phyloP scores from a whole-genome alignment of 108 stramenopile species.

The Nitzschia inconspicua region DNA sequence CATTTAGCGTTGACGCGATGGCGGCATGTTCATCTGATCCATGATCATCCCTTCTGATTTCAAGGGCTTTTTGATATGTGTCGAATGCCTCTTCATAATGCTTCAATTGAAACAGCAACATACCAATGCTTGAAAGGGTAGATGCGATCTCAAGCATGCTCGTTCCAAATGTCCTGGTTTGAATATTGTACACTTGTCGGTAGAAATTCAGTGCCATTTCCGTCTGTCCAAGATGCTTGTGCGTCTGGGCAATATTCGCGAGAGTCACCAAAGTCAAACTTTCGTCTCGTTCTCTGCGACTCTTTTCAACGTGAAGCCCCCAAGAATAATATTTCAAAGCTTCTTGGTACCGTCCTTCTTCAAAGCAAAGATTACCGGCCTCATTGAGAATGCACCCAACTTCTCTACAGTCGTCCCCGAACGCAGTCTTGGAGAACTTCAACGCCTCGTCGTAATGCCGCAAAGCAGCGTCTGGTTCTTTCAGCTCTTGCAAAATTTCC shows the following conservation, averaged over 20 bases:
- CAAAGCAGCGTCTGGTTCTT: constrained; percentile 40
- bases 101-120: constrained; percentile 48
- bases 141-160: constrained; percentile 30
- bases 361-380: constrained; percentile 62
- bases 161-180: constrained; percentile 26
- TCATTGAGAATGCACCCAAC: constrained; percentile 62
- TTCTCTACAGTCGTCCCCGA: constrained; percentile 51
- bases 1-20: constrained; percentile 59
- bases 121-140: constrained; percentile 50
- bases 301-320: constrained; percentile 60
- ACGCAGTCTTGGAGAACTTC: constrained; percentile 30
- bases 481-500: constrained; percentile 55
- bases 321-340: constrained; percentile 45
- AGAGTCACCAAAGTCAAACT: constrained; percentile 59
- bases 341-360: constrained; percentile 43
- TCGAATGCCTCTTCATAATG: constrained; percentile 49
- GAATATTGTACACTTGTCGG: constrained; percentile 42
- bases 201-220: constrained; percentile 37
- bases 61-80: constrained; percentile 57
- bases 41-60: constrained; percentile 44
- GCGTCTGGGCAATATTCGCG: constrained; percentile 72
- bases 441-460: constrained; percentile 35
- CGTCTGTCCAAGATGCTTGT: constrained; percentile 37
- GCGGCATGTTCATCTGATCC: constrained; percentile 36
- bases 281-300: constrained; percentile 39